Base-by-base conservation (phyloP, 2,329 filamentous ascomycete species). In the Fusarium staphyleae region DNA sequence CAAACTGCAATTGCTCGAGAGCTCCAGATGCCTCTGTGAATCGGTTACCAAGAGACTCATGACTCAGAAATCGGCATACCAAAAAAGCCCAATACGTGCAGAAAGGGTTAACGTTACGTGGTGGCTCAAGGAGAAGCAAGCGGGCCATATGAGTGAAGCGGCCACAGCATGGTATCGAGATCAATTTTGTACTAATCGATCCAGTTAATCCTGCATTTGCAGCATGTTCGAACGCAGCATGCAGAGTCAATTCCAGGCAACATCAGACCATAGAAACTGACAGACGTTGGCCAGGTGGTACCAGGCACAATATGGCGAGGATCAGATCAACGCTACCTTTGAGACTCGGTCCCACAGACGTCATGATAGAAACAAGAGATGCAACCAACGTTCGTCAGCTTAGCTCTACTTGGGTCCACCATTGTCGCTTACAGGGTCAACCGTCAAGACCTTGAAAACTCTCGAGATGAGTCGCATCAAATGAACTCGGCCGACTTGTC, bases 401-500 rank as follows among this genome's bases (percentile, higher is more conserved):
- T 48, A 11, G 34, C 35, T 47, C n/a, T 28, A n/a, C n/a, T 11
- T 11, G 12, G 24, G 34, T 22, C 37, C 11, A 18, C 18, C n/a
- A 18, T 32, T 34, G 42, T 52, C 57, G 39, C 48, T 35, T 44
- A 57, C 41, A 54, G 22, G 15, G 46, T 36, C 11, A 33, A 30
- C 41, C 34, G 13, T 24, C 22, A 24, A 24, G 22, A 2, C 22
- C 7, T 8, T 24, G 34, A 52, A 19, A 36, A 43, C 22, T 43
- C 35, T 28, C 34, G 28, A 48, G 39, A 41, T 45, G 22, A 53
- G 42, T 29, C 15, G 50, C 48, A 14, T 47, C 46, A 57, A 57
- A 34, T 49, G 28, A 54, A 59, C 44, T 55, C 46, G 50, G 48
- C 35, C 60, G 48, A 53, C 49, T 45, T 33, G 48, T 51, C 57